These are phyloP conservation scores for Guadua angustifolia DNA, from an alignment of 176 grass and related monocot genomes.

Conservation along the genomic window DNA sequence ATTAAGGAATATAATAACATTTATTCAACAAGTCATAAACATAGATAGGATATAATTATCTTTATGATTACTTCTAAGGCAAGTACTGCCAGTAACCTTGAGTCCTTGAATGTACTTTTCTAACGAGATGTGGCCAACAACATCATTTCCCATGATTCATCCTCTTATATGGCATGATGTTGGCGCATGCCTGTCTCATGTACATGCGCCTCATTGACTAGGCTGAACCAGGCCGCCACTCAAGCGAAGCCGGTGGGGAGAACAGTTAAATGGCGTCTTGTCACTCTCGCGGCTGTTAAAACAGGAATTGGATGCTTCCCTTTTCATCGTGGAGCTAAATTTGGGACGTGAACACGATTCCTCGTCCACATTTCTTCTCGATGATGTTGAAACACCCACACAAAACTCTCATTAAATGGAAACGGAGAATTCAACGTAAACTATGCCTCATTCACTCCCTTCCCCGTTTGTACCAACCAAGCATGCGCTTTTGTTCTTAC, in stretches of 20 bases:
- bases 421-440: background rate
- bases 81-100: too few relatives aligned
- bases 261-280: constrained; percentile 8
- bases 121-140: constrained; percentile 54
- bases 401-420: background rate
- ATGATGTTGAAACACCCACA: background rate
- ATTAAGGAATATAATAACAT: too few relatives aligned
- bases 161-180: background rate
- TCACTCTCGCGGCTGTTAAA: constrained; percentile 42
- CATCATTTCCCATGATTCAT: constrained; percentile 39
- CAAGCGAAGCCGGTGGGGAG: background rate
- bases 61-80: too few relatives aligned
- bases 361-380: background rate
- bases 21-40: too few relatives aligned
- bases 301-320: constrained; percentile 55
- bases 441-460: background rate
- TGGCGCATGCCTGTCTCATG: background rate
- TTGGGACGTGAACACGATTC: constrained; percentile 17
- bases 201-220: background rate
- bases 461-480: background rate
- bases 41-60: too few relatives aligned
- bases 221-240: background rate
- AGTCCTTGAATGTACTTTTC: background rate
- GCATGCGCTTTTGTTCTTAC: background rate
- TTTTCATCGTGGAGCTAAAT: constrained; percentile 15